Conservation (phyloP, 768 basidiomycete species). For the Clitopilus hobsonii region DNA sequence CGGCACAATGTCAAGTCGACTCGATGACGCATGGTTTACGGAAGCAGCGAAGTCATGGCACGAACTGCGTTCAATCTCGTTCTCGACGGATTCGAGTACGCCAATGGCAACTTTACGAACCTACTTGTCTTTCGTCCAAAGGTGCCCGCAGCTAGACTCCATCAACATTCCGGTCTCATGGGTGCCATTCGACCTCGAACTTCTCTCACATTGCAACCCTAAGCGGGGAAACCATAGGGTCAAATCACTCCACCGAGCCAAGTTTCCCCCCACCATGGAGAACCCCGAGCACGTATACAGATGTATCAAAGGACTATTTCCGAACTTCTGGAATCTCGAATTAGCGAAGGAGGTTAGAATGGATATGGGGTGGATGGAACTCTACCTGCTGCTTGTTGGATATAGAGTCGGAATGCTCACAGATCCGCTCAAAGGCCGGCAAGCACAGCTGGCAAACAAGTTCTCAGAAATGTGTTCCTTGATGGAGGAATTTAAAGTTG, state of each 20-base stretch:
- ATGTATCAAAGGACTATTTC: background rate
- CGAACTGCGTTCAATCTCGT: background rate
- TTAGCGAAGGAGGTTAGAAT: background rate
- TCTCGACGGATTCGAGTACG: background rate
- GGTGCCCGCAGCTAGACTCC: background rate
- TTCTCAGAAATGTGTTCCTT: too few species aligned
- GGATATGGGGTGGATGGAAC: too few species aligned
- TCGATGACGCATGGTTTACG: background rate
- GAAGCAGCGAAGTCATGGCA: background rate
- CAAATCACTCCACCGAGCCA: background rate
- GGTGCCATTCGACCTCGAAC: background rate
- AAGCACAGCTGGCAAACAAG: too few species aligned
- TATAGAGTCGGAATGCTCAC: background rate
- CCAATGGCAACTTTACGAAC: background rate
- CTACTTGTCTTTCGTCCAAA: background rate
- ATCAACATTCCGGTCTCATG: background rate
- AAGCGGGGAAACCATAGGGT: background rate
- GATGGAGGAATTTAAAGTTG: too few species aligned
- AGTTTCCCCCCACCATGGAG: background rate
- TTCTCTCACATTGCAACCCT: background rate
- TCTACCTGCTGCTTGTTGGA: background rate
- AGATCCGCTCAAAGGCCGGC: background rate
- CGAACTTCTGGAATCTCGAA: background rate
- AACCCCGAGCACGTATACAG: background rate
- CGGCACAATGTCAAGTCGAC: background rate